A percentile compares a stretch with the other conserved stretches of the same genome.
These are phyloP conservation scores for Chondrostereum purpureum DNA, from an alignment of 1,284 basidiomycete species.

Conservation along the genomic window DNA sequence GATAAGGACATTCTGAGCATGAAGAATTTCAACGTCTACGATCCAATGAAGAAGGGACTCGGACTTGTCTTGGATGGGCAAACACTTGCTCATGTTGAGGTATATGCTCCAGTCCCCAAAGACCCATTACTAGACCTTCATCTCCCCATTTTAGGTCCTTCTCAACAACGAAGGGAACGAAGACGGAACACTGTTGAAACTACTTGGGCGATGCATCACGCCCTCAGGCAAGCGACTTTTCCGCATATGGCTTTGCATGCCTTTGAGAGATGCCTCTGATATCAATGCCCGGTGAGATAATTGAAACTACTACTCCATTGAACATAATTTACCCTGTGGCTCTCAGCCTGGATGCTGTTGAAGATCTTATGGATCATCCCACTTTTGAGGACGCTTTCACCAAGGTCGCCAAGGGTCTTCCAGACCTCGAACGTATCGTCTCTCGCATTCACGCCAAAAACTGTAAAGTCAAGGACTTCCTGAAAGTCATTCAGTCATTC, in stretches of 20 bases:
- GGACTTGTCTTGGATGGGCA: slow-evolving; percentile 88
- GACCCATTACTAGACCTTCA: not conserved
- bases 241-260: slow-evolving; percentile 90
- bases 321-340: not conserved
- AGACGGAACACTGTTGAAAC: slow-evolving; percentile 79
- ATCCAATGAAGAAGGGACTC: slow-evolving; percentile 84
- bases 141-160: slow-evolving; percentile 48
- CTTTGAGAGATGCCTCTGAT: slow-evolving; percentile 69
- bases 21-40: slow-evolving; percentile 95
- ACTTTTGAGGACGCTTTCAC: slow-evolving; percentile 74
- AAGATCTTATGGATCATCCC: slow-evolving; percentile 77
- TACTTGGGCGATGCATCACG: slow-evolving; percentile 82
- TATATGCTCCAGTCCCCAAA: too few species aligned
- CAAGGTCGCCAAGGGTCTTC: slow-evolving; percentile 71
- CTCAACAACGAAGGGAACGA: slow-evolving; percentile 88
- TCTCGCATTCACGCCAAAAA: slow-evolving; percentile 91
- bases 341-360: slow-evolving; percentile 80
- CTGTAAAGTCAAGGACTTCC: slow-evolving; percentile 80
- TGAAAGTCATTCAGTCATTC: slow-evolving; percentile 82
- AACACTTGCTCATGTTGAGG: slow-evolving; percentile 90
- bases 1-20: slow-evolving; percentile 90
- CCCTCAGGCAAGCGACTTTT: slow-evolving; percentile 94
- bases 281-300: slow-evolving; percentile 81
- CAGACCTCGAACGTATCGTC: slow-evolving; percentile 90
- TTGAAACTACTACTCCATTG: too few species aligned